Evolutionary conservation across 345 rosid species (phyloP).

Genomic region (Eucalyptus regnans): DNA sequence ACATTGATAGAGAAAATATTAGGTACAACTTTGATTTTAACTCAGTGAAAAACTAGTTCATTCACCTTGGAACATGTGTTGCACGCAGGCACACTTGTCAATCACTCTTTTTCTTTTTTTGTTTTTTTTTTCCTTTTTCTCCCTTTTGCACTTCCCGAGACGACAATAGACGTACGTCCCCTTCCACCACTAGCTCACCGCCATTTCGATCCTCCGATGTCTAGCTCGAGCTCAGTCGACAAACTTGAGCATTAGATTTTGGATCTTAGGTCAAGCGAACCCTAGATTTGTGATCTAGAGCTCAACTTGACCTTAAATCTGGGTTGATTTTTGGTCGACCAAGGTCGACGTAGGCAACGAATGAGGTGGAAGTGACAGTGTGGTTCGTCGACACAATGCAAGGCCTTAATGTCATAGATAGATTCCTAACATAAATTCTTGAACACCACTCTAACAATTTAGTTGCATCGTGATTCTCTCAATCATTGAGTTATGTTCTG

Average conservation of each 20-base stretch:
- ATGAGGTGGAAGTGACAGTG: too few relatives aligned
- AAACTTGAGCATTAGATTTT: too few relatives aligned
- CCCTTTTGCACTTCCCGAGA: accelerated
- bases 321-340: accelerated
- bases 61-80: slow-evolving; percentile 32
- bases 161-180: accelerated
- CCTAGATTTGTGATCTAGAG: too few relatives aligned
- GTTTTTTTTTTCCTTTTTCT: too few relatives aligned
- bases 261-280: too few relatives aligned
- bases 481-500: background rate
- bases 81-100: background rate
- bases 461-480: background rate
- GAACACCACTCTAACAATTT: background rate
- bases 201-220: accelerated
- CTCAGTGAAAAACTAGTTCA: accelerated
- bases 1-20: too few relatives aligned
- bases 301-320: accelerated
- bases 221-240: accelerated
- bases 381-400: accelerated
- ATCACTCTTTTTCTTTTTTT: too few relatives aligned
- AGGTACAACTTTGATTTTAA: accelerated
- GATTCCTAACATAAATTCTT: background rate
- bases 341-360: too few relatives aligned
- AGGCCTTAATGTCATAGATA: background rate
- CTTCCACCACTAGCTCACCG: accelerated